Base-by-base conservation (phyloP, 202 grass and related monocot genomes). In the Schoenoplectus tabernaemontani region DNA sequence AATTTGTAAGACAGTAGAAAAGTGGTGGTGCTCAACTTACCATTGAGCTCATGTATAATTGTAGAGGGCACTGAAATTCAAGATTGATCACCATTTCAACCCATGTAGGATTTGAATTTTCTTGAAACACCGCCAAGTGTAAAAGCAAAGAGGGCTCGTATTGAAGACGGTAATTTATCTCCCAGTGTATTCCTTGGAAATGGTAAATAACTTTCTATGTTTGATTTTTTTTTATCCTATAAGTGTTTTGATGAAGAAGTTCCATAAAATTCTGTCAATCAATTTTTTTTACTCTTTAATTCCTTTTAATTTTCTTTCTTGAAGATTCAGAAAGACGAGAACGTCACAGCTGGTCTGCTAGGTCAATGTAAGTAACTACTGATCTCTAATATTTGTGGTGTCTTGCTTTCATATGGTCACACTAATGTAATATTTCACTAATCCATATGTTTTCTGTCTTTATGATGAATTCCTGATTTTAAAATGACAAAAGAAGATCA, bases 311-410 rank as follows among this genome's bases (percentile, higher is more conserved):
- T 70, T 81, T 81, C 57, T 80, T 87, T 86, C 84, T 56, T 78
- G 82, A 16, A 77, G 88, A 81, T 79, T 89, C 88, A 69, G 48
- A 79, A 41, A 74, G 86, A 85, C 78, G 77, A 57, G 84, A 82
- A 28, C 28, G 28, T 28, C 28, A 28, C 63, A 90, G 84, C 86
- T 89, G 93, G 87, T 99, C 96, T 88, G 82, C 85, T 26, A 90
- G 91, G 65, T 94, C 96, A 83, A 92, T 89, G 94, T 97, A 89
- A 79, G 63, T 64, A 33, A 58, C 42, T 26, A n/a, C 19, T 39
- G 19, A 28, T 56, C 42, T 28, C 28, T 28, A 28, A 28, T 28
- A 28, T 28, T 28, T 17, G 48, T 73, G 51, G 46, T 73, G 22
- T 73, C 51, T 73, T 73, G 43, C 7, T 51, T 73, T 48, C 46